Evolutionary conservation across 805 yeast genomes (phyloP), one percentile per base, ranked within the genome.

Genomic region (Osmozyma mogii): DNA sequence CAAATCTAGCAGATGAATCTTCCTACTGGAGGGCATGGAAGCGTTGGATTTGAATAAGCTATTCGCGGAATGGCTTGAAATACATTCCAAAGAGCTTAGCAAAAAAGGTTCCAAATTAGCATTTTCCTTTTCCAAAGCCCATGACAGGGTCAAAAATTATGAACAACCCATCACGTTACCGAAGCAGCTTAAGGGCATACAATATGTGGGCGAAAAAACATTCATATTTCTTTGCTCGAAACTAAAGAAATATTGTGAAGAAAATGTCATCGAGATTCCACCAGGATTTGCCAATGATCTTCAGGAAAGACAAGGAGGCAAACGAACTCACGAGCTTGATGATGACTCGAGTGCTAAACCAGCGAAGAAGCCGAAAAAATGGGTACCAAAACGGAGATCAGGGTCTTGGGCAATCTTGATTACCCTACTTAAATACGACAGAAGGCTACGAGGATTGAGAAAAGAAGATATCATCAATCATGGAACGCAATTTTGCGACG

Each of bases 321-420:
- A 41, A 25, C 36, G 44, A 3, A 29, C 14, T 6, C 31, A 19
- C 6, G 42, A 43, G 19, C 34, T 43, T 1, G 44, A 40, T 7
- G 12, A 28, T 17, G 17, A 21, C 15, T 11, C 28, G n/a, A 4
- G n/a, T n/a, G 16, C 36, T 9, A 39, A 40, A 10, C 45, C 26
- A 31, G 8, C 37, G 31, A 8, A 52, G 45, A 33, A 49, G 41
- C 37, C 36, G 36, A 48, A 46, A 25, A 61, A 54, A 21, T 85
- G 82, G 50, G 66, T 85, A 0, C 96, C 96, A 0, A 66, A 63
- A 27, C 73, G 75, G 36, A 57, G 88, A 20, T 75, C 92, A 0
- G 96, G 96, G 1, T 94, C 83, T 0, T 88, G 83, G 57, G 95
- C 92, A 0, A 80, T 87, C 6, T 44, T 87, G 12, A 37, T 84